Evolutionary conservation across 129 eudicot genomes (phyloP).

Genomic region (Lactuca sativa): DNA sequence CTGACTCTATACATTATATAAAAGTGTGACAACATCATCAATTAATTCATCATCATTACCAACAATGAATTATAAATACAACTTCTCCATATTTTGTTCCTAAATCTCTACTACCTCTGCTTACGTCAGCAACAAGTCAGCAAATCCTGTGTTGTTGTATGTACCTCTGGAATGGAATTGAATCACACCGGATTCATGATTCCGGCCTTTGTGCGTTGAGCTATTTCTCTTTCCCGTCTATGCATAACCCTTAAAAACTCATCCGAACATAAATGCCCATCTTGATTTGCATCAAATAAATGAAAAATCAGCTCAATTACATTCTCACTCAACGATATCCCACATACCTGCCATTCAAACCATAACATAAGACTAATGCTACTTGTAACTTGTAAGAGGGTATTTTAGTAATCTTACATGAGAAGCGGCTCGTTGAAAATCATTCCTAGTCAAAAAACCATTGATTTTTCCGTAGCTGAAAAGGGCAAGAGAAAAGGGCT

Average conservation of each 20-base stretch:
- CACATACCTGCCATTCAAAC: conserved; percentile 59
- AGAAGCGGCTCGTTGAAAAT: conserved; percentile 85
- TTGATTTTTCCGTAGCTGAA: conserved; percentile 66
- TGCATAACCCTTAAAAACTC: conserved; percentile 73
- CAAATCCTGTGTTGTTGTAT: conserved; percentile 6
- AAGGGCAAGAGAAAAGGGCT: conserved; percentile 78
- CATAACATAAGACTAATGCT: background rate
- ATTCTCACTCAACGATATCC: conserved; percentile 59
- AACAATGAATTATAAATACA: too few species aligned
- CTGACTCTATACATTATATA: background rate
- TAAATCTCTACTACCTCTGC: background rate
- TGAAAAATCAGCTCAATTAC: conserved; percentile 62
- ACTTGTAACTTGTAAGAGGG: too few species aligned
- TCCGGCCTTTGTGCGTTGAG: conserved; percentile 62
- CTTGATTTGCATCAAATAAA: conserved; percentile 64
- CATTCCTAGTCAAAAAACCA: conserved; percentile 61
- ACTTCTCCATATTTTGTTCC: background rate
- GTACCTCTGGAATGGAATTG: conserved; percentile 11
- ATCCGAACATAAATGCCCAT: conserved; percentile 58
- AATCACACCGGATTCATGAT: conserved; percentile 28
- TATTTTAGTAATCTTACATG: conserved; percentile 41
- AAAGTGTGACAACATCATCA: background rate
- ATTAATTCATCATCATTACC: background rate
- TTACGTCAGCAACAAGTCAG: background rate
- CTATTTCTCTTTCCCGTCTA: conserved; percentile 64